phyloP scores from a whole-genome alignment of 768 basidiomycete genomes.

The Auricularia cornea region DNA sequence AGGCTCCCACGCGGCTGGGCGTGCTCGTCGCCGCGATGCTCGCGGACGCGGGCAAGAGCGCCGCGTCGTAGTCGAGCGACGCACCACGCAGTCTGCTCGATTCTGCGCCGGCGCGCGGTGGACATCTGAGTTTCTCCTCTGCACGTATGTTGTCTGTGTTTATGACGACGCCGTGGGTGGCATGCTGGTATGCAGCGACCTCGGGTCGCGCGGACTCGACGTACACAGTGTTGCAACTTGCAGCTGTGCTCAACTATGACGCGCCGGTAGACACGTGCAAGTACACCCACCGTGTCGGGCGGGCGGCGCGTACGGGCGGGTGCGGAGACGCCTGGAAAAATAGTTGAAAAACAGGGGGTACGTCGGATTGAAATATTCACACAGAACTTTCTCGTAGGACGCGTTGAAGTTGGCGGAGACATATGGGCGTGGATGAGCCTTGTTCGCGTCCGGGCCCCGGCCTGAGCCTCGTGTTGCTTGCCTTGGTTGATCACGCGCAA shows the following conservation, averaged over 20 bases:
- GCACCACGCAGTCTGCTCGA: constrained; percentile 75
- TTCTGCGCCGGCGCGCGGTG: constrained; percentile 76
- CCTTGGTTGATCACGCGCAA: too few species aligned
- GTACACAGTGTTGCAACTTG: constrained; percentile 85
- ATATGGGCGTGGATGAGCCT: not conserved
- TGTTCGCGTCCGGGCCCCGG: too few species aligned
- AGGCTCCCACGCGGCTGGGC: constrained; percentile 78
- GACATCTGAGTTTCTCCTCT: constrained; percentile 65
- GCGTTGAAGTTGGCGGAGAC: not conserved
- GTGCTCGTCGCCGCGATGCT: constrained; percentile 77
- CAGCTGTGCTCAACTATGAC: constrained; percentile 93
- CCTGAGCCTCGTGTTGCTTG: too few species aligned
- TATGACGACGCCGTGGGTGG: not conserved
- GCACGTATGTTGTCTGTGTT: not conserved
- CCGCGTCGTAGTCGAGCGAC: constrained; percentile 82
- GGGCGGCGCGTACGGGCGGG: constrained; percentile 90
- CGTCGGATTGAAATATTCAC: too few species aligned
- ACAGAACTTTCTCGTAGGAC: not conserved
- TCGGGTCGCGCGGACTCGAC: constrained; percentile 93
- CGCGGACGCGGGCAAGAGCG: constrained; percentile 37
- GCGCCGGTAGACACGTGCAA: constrained; percentile 96
- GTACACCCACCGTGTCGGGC: constrained; percentile 94
- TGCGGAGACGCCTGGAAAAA: constrained; percentile 85
- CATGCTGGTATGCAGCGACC: constrained; percentile 92
- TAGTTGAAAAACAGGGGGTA: constrained; percentile 87